phyloP scores from a whole-genome alignment of 768 basidiomycete genomes.

The Boletus coccyginus region DNA sequence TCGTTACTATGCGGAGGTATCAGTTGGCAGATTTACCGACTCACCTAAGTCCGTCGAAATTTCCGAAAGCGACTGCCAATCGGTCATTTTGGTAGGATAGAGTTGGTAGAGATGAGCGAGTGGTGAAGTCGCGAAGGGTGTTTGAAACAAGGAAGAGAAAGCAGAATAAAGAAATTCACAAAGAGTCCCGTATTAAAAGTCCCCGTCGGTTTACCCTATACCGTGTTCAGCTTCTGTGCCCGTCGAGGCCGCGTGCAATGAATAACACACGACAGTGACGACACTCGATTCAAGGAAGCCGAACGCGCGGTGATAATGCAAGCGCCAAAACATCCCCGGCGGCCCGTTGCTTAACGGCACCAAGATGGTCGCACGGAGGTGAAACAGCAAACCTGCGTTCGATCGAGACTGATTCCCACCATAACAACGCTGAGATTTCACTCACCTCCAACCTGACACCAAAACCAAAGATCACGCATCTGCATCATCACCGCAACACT shows the following conservation, averaged over 20 bases:
- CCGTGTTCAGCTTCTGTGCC: slow-evolving; percentile 12
- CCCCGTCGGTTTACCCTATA: slow-evolving; percentile 1
- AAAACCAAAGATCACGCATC: neutral
- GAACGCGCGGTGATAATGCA: slow-evolving; percentile 13
- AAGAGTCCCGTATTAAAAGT: slow-evolving; percentile 8
- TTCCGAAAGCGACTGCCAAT: slow-evolving; percentile 40
- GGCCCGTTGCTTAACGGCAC: slow-evolving; percentile 18
- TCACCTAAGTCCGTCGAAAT: slow-evolving; percentile 36
- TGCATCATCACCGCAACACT: neutral
- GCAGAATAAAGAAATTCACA: neutral
- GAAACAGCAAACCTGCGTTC: slow-evolving; percentile 3
- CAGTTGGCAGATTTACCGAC: slow-evolving; percentile 9
- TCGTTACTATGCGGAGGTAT: neutral
- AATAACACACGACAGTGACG: neutral
- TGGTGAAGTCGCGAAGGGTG: neutral
- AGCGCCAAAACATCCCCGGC: slow-evolving; percentile 1
- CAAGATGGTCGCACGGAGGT: slow-evolving; percentile 11
- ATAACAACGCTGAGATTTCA: neutral
- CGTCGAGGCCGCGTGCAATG: slow-evolving; percentile 6
- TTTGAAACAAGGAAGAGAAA: neutral
- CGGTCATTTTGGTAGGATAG: slow-evolving; percentile 31
- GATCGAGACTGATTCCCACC: slow-evolving; percentile 4
- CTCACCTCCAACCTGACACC: neutral
- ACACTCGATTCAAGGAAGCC: slow-evolving; percentile 16
- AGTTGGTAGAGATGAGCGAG: neutral